Conservation (phyloP, 306 rosid genomes). For the Vigna reflexopilosa region DNA sequence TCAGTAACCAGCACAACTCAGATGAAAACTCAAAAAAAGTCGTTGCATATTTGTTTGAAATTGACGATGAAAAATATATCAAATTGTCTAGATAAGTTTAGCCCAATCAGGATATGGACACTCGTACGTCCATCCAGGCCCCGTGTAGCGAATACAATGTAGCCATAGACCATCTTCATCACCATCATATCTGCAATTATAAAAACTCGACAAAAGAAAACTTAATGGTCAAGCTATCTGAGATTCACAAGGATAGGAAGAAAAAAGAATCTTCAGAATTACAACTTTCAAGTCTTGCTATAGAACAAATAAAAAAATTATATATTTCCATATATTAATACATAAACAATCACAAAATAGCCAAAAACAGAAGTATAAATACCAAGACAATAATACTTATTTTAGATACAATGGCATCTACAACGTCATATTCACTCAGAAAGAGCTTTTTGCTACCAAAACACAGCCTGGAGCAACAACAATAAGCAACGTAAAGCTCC, state of each 20-base stretch:
- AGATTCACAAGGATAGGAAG: constrained; percentile 25
- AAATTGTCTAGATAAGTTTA: constrained; percentile 46
- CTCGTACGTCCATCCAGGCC: constrained; percentile 85
- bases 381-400: not conserved
- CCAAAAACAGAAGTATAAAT: not conserved
- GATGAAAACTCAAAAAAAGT: not conserved
- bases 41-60: not conserved
- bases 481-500: constrained; percentile 2
- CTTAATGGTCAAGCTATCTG: not conserved
- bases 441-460: constrained; percentile 9
- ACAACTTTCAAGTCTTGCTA: constrained; percentile 22
- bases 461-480: constrained; percentile 14
- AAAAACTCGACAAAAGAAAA: constrained; percentile 17
- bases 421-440: constrained; percentile 12
- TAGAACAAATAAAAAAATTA: not conserved
- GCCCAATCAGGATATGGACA: constrained; percentile 93
- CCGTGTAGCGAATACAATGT: constrained; percentile 75
- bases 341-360: not conserved
- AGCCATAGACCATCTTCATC: constrained; percentile 85
- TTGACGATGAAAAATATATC: constrained; percentile 9
- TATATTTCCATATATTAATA: not conserved
- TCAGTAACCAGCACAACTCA: constrained; percentile 4
- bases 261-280: constrained; percentile 20
- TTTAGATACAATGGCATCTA: constrained; percentile 14
- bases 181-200: constrained; percentile 63